phyloP scores from a whole-genome alignment of 1,284 basidiomycete species.

The Cryptococcus jaspeensis region DNA sequence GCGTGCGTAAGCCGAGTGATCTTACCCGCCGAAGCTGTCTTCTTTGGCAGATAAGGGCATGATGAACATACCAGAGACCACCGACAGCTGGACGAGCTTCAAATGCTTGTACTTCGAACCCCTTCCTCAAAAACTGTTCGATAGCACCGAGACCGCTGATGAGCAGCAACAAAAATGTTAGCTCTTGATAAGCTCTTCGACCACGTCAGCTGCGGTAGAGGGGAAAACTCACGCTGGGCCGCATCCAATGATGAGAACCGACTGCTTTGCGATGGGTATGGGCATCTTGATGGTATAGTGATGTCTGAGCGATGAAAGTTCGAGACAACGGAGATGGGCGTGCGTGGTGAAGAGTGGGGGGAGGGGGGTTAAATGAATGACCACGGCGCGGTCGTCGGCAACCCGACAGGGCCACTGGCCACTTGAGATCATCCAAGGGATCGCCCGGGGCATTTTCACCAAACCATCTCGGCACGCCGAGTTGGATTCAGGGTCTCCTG shows the following conservation, averaged over 20 bases:
- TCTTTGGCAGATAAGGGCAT: not conserved
- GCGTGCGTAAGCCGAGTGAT: not conserved
- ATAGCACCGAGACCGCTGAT: constrained; percentile 15
- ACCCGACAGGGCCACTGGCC: no score
- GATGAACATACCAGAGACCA: constrained; percentile 8
- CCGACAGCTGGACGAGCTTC: constrained; percentile 9
- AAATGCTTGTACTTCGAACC: constrained; percentile 11
- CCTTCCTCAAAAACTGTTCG: constrained; percentile 13
- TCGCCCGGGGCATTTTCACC: no score
- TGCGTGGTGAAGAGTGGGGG: no score
- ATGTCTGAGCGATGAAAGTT: no score
- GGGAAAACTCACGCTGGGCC: constrained; percentile 13
- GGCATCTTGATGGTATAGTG: constrained; percentile 1
- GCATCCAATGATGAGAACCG: constrained; percentile 11
- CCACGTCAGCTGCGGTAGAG: not conserved
- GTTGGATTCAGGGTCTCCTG: no score
- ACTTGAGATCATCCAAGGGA: no score
- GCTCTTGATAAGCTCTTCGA: not conserved
- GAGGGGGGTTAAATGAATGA: no score
- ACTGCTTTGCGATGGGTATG: not conserved
- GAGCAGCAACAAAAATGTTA: not conserved
- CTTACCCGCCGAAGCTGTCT: not conserved
- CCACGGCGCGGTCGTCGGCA: no score
- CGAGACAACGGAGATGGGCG: no score
- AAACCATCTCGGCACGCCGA: no score